Base-by-base conservation (phyloP, 176 grass and related monocot species). In the Microstegium vimineum region DNA sequence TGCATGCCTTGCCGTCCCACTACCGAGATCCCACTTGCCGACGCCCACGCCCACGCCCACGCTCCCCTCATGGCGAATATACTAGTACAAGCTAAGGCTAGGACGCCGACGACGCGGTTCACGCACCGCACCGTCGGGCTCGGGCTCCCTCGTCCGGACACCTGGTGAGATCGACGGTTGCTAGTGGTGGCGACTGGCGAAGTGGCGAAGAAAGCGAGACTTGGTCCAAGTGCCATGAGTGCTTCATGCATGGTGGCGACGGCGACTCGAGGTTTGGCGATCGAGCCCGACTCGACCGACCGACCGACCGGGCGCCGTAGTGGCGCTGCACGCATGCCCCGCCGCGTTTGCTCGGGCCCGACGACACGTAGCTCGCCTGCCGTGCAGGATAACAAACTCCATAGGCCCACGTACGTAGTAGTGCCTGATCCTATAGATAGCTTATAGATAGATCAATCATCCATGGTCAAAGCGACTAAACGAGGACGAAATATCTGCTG, bases 1-100 rank as follows among this genome's bases (percentile, higher is more conserved):
- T 26, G 14, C 54, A 38, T 71, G 40, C 38, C 27, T 9, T 20
- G 80, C 66, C 86, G 74, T 66, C 73, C 80, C 80, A 71, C 65
- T 64, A 71, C 31, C n/a, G 49, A 49, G 49, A 49, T 13, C 64
- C 64, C 85, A 87, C 80, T 78, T 71, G 80, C 73, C 86, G 86
- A 83, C 73, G 70, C 1, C 60, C 76, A 77, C 74, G 0, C 20
- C 5, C 9, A 83, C 73, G 70, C 1, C 60, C 76, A 77, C 74
- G 0, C 20, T 8, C 9, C 15, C 40, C 69, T 49, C 13, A 30
- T 71, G 35, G 49, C 26, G n/a, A 40, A 2, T 31, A 14, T 8
- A 11, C 41, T 12, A 42, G 9, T 14, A 15, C 22, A 10, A 56
- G 22, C 52, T n/a, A 56, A 2, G 3, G 8, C 20, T 54, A 15